Percentiles rank a stretch among this genome's conserved stretches.
These are phyloP conservation scores for Pistacia atlantica DNA, from an alignment of 345 rosid genomes.

Conservation along the genomic window DNA sequence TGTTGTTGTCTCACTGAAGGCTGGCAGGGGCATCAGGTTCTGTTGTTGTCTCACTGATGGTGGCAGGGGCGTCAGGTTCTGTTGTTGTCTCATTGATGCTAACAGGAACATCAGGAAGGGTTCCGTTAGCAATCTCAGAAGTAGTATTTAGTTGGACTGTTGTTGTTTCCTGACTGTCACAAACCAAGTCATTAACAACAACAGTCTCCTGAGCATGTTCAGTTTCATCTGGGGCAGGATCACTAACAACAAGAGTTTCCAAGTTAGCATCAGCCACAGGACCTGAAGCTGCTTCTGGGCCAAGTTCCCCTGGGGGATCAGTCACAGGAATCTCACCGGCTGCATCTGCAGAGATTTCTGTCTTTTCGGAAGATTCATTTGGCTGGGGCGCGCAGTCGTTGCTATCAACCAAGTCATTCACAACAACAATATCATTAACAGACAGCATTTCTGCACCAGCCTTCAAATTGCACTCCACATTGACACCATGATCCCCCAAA, in stretches of 20 bases:
- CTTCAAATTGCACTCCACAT: neutral
- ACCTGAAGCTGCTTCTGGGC: neutral
- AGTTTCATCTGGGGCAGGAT: slow-evolving; percentile 27
- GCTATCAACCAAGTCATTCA: too few species aligned
- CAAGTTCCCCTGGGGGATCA: slow-evolving; percentile 4
- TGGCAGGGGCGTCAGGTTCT: neutral
- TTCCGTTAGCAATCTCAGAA: slow-evolving; percentile 28
- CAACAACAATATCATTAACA: too few species aligned
- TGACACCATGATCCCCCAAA: slow-evolving; percentile 23
- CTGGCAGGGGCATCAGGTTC: slow-evolving; percentile 6
- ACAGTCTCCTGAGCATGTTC: slow-evolving; percentile 27
- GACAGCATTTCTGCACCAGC: too few species aligned
- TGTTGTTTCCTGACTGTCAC: slow-evolving; percentile 33
- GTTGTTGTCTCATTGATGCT: neutral
- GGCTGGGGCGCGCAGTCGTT: too few species aligned
- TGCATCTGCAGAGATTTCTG: too few species aligned
- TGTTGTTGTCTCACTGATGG: slow-evolving; percentile 14
- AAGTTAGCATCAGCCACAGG: slow-evolving; percentile 11
- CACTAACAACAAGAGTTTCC: slow-evolving; percentile 28
- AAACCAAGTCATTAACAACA: slow-evolving; percentile 26
- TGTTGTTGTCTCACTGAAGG: slow-evolving; percentile 13
- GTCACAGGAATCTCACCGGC: too few species aligned
- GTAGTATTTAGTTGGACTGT: slow-evolving; percentile 19
- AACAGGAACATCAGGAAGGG: slow-evolving; percentile 14
- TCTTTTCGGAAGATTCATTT: too few species aligned